A percentile compares a stretch with the other conserved stretches of the same genome.
Conservation (phyloP, 2,329 filamentous ascomycete species). For the Rhynchosporium graminicola region DNA sequence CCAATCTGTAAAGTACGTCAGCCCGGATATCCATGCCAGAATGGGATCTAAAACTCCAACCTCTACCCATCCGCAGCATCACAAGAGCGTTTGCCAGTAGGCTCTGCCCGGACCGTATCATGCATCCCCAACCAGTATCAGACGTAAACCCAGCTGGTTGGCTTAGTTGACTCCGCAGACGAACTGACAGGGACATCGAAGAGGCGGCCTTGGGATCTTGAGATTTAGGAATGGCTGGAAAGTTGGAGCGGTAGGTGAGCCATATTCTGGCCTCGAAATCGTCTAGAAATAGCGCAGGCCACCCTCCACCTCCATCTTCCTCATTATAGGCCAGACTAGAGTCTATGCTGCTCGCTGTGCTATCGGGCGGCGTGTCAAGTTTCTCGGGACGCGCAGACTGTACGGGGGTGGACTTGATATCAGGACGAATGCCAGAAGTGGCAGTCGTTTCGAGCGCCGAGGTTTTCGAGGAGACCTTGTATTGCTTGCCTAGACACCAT, state of each 20-base stretch:
- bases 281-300: constrained; percentile 83
- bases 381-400: constrained; percentile 20
- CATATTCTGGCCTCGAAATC: constrained; percentile 93
- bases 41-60: constrained; percentile 46
- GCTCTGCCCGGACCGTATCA: constrained; percentile 96
- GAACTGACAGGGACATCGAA: constrained; percentile 79
- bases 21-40: not conserved
- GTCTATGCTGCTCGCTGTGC: constrained; percentile 37
- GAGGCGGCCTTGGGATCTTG: constrained; percentile 69
- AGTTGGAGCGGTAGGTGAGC: constrained; percentile 94
- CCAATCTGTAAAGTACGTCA: constrained; percentile 60
- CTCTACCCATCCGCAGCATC: constrained; percentile 74
- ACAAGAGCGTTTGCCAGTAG: constrained; percentile 83
- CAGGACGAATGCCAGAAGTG: constrained; percentile 21
- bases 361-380: constrained; percentile 39
- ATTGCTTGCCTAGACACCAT: constrained; percentile 76
- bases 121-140: constrained; percentile 97
- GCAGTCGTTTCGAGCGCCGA: constrained; percentile 17
- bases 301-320: constrained; percentile 51
- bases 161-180: constrained; percentile 76
- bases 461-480: constrained; percentile 42
- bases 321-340: constrained; percentile 35
- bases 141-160: constrained; percentile 84
- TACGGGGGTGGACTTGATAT: constrained; percentile 17
- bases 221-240: constrained; percentile 78